Percentiles rank a stretch among this genome's conserved stretches.
Conservation (phyloP, 2,329 filamentous ascomycete genomes). For the Colletotrichum noveboracense region DNA sequence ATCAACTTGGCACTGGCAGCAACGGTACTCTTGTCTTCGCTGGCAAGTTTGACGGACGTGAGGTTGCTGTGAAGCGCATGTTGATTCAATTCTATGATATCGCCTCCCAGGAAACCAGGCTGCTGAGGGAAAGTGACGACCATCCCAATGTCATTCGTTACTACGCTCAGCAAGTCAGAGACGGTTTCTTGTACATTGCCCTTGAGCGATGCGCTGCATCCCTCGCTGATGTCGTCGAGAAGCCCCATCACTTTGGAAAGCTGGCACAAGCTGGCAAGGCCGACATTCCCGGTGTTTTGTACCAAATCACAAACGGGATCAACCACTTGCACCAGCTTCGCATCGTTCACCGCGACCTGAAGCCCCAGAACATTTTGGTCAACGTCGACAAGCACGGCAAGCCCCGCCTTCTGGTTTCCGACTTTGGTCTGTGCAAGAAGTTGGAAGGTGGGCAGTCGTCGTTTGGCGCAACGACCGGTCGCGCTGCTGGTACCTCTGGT, state of each 20-base stretch:
- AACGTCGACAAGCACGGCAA: constrained; percentile 71
- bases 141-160: constrained; percentile 98
- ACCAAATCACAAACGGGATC: constrained; percentile 89
- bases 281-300: constrained; percentile 80
- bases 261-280: constrained; percentile 75
- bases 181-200: constrained; percentile 94
- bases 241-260: constrained; percentile 68
- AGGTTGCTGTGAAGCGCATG: constrained; percentile 97
- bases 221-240: constrained; percentile 87
- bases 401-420: constrained; percentile 90
- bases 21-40: constrained; percentile 97
- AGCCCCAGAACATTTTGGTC: constrained; percentile 96
- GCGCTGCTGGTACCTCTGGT: constrained; percentile 90
- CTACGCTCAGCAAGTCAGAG: constrained; percentile 87
- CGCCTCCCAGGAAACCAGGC: constrained; percentile 89
- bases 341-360: constrained; percentile 96
- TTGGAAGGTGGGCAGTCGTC: constrained; percentile 93
- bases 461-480: constrained; percentile 90
- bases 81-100: constrained; percentile 95
- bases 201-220: constrained; percentile 94
- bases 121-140: constrained; percentile 91
- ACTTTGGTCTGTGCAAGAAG: constrained; percentile 98
- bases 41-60: constrained; percentile 90
- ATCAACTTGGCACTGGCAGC: constrained; percentile 78
- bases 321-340: constrained; percentile 88